Conservation (phyloP, 208 protist genomes). For the Leptomonas seymouri region DNA sequence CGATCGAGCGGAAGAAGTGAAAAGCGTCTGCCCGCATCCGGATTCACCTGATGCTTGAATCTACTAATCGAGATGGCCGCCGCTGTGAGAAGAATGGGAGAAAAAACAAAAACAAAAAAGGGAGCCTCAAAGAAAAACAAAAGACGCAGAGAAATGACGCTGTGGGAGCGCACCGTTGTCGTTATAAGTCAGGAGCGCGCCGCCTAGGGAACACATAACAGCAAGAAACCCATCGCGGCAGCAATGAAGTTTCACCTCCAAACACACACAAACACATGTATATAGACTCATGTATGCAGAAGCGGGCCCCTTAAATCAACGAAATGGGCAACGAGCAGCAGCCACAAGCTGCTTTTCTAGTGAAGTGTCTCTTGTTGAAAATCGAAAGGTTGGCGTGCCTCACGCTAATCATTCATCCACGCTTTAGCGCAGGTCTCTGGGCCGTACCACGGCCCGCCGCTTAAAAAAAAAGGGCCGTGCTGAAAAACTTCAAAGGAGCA, state of each 20-base stretch:
- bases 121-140: background rate
- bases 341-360: background rate
- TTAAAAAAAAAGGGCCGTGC: constrained; percentile 73
- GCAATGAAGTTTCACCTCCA: no score
- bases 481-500: constrained; percentile 39
- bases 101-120: constrained; percentile 23
- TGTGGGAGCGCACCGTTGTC: background rate
- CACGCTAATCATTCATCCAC: constrained; percentile 32
- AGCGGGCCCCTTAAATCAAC: no score
- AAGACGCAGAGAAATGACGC: background rate
- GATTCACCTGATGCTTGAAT: constrained; percentile 16
- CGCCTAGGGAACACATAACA: no score
- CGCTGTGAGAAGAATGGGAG: background rate
- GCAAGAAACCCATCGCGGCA: no score
- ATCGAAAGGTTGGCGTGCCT: constrained; percentile 27
- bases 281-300: no score
- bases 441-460: constrained; percentile 46
- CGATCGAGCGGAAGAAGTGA: background rate
- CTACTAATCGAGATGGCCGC: constrained; percentile 11
- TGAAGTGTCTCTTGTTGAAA: constrained; percentile 44
- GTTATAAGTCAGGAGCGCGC: no score
- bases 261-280: background rate
- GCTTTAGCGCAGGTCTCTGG: constrained; percentile 32
- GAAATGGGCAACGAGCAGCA: no score
- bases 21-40: background rate